Evolutionary conservation across 2,329 filamentous ascomycete species (phyloP).

Genomic region (Cadophora malorum): DNA sequence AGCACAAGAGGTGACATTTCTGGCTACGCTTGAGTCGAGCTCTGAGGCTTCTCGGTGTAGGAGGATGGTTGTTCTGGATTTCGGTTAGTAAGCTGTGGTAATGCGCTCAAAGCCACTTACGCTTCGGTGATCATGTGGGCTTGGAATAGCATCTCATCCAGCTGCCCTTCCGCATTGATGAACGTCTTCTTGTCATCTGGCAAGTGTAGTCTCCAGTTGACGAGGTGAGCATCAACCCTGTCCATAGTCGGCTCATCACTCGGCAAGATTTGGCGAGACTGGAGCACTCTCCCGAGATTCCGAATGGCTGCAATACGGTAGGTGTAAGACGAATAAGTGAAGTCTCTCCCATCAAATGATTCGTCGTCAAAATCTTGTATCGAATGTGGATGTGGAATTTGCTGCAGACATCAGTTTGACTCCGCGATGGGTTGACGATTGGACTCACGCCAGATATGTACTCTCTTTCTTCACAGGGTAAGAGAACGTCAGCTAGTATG

Average conservation of each 20-base stretch:
- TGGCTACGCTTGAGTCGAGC: conserved; percentile 66
- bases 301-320: conserved; percentile 84
- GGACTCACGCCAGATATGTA: conserved; percentile 61
- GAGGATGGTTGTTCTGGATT: conserved; percentile 66
- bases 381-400: conserved; percentile 63
- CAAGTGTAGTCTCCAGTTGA: conserved; percentile 82
- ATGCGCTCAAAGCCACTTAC: conserved; percentile 31
- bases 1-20: conserved; percentile 68
- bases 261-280: conserved; percentile 58
- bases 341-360: conserved; percentile 69
- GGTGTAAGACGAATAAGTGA: conserved; percentile 81
- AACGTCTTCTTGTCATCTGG: conserved; percentile 74
- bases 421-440: not conserved
- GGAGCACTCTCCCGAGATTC: conserved; percentile 79
- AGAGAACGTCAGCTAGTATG: conserved; percentile 68
- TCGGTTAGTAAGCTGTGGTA: conserved; percentile 19
- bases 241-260: conserved; percentile 60
- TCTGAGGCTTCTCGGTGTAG: conserved; percentile 82
- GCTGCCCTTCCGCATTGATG: conserved; percentile 70
- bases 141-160: conserved; percentile 93
- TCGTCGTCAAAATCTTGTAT: conserved; percentile 78
- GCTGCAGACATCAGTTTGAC: conserved; percentile 51
- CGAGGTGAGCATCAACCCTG: conserved; percentile 61
- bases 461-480: conserved; percentile 85
- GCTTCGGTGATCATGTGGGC: conserved; percentile 77